These are phyloP conservation scores for Mycena sp. DNA, from an alignment of 1,284 basidiomycete genomes.

Conservation along the genomic window DNA sequence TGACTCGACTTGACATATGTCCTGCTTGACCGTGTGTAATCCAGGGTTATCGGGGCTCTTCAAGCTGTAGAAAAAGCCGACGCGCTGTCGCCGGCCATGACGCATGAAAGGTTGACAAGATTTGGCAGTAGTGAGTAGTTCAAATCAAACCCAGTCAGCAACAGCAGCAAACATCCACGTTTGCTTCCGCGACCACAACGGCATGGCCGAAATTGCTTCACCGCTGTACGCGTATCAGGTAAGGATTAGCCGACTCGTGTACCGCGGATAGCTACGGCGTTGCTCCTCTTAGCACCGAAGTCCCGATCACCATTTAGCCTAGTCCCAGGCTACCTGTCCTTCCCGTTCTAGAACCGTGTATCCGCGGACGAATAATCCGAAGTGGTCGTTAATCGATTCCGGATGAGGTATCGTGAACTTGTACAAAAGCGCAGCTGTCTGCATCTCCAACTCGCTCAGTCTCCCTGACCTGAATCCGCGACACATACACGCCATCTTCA, in stretches of 20 bases:
- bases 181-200: constrained; percentile 21
- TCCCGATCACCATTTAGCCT: constrained; percentile 25
- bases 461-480: constrained; percentile 18
- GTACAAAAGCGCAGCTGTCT: constrained; percentile 26
- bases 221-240: constrained; percentile 24
- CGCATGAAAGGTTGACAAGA: not conserved
- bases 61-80: too few relatives aligned
- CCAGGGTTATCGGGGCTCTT: too few relatives aligned
- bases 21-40: too few relatives aligned
- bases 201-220: not conserved
- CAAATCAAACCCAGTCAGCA: too few relatives aligned
- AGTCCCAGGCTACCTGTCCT: constrained; percentile 9
- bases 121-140: constrained; percentile 4
- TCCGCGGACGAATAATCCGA: constrained; percentile 27
- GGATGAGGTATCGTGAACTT: constrained; percentile 15
- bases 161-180: not conserved
- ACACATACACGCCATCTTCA: not conserved
- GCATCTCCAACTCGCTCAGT: constrained; percentile 18
- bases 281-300: constrained; percentile 18
- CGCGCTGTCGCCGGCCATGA: too few relatives aligned
- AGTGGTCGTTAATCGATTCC: constrained; percentile 16
- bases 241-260: constrained; percentile 20
- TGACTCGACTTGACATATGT: too few relatives aligned
- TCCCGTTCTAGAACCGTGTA: constrained; percentile 27
- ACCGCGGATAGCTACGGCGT: constrained; percentile 19